Conservation (phyloP, 148 eudicot genomes). For the Linanthus parryae region DNA sequence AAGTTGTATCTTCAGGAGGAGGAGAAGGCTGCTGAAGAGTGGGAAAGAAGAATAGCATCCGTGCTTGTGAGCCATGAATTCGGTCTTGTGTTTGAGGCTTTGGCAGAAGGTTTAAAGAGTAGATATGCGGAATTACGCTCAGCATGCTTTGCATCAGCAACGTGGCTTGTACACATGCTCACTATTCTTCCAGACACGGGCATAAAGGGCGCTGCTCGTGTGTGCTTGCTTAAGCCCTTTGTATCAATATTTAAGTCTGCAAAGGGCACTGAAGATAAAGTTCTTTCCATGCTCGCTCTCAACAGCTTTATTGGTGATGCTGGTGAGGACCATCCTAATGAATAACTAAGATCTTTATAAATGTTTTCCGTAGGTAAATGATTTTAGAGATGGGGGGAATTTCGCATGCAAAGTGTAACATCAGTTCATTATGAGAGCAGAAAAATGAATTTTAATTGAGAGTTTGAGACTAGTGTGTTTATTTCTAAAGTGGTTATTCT, state of each 20-base stretch:
- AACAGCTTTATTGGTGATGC: conserved; percentile 36
- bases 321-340: no score
- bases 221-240: conserved; percentile 38
- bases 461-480: no score
- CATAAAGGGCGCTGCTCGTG: conserved; percentile 40
- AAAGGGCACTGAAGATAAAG: conserved; percentile 33
- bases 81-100: conserved; percentile 43
- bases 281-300: conserved; percentile 45
- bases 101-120: conserved; percentile 42
- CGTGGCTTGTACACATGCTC: conserved; percentile 49
- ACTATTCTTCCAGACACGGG: conserved; percentile 45
- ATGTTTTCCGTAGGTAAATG: no score
- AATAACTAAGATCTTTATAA: no score
- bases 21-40: conserved; percentile 37
- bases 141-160: conserved; percentile 37
- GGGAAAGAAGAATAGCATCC: conserved; percentile 46
- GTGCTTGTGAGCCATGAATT: conserved; percentile 46
- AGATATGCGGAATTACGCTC: conserved; percentile 35
- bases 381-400: no score
- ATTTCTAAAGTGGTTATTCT: no score
- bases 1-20: conserved; percentile 25
- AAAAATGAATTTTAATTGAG: no score
- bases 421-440: no score
- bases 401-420: no score
- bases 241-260: conserved; percentile 37